These are phyloP conservation scores for Aspergillus transmontanensis DNA, from an alignment of 2,329 filamentous ascomycete genomes.

Conservation along the genomic window DNA sequence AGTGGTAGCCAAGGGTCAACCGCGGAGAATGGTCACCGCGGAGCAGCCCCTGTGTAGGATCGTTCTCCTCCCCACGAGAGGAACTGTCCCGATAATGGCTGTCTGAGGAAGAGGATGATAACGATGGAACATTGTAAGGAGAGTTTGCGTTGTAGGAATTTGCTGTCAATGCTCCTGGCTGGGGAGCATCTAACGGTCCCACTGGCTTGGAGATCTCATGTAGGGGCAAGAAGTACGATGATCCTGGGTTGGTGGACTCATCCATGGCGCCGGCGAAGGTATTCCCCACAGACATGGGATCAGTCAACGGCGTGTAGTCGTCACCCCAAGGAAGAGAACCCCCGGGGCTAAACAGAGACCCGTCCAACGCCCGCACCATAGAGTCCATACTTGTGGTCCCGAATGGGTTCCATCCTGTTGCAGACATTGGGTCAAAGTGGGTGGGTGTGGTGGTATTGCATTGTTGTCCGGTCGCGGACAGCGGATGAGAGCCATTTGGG, in stretches of 20 bases:
- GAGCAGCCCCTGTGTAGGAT: neutral
- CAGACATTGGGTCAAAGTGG: neutral
- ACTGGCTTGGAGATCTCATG: neutral
- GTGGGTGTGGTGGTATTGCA: neutral
- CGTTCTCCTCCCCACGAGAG: neutral
- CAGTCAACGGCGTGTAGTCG: conserved; percentile 6
- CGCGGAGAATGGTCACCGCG: conserved; percentile 6
- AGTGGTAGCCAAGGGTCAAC: conserved; percentile 11
- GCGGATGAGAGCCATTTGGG: neutral
- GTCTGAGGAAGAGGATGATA: neutral
- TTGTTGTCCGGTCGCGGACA: neutral
- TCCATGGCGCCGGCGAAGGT: neutral
- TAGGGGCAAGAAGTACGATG: neutral
- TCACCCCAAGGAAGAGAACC: conserved; percentile 13
- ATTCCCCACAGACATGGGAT: conserved; percentile 3
- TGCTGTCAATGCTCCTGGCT: neutral
- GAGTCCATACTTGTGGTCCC: conserved; percentile 1
- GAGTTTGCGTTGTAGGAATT: neutral
- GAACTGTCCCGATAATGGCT: neutral
- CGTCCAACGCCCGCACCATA: conserved; percentile 4
- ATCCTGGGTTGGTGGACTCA: neutral
- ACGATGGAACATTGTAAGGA: neutral
- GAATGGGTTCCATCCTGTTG: conserved; percentile 8
- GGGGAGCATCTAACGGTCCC: neutral
- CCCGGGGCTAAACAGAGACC: neutral